Evolutionary conservation across 768 basidiomycete species (phyloP).

Genomic region (Russula brevipes): DNA sequence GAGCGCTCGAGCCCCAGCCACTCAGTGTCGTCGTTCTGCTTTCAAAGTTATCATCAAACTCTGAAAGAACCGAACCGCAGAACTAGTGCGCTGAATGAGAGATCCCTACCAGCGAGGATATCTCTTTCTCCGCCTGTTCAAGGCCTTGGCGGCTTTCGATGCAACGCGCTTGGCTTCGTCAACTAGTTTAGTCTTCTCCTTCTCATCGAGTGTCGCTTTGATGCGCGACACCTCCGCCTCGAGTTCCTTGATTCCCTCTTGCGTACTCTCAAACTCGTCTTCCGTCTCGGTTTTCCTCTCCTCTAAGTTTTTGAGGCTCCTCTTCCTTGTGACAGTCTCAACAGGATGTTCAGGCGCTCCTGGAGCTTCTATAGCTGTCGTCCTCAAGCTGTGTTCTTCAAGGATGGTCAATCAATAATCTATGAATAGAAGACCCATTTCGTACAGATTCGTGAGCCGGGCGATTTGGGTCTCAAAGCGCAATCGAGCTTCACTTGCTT

Average conservation of each 20-base stretch:
- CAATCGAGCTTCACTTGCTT: slow-evolving; percentile 78
- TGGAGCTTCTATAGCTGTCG: slow-evolving; percentile 58
- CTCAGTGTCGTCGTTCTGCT: slow-evolving; percentile 85
- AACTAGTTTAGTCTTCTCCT: slow-evolving; percentile 66
- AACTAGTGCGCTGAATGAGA: not conserved
- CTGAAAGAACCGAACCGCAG: not conserved
- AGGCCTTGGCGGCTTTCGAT: slow-evolving; percentile 66
- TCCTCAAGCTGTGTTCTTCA: slow-evolving; percentile 76
- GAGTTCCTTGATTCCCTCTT: slow-evolving; percentile 50
- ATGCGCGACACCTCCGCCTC: slow-evolving; percentile 57
- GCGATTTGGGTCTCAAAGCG: slow-evolving; percentile 84
- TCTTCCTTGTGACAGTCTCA: slow-evolving; percentile 49
- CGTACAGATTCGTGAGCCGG: slow-evolving; percentile 79
- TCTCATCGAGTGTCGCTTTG: slow-evolving; percentile 65
- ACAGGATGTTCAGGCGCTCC: slow-evolving; percentile 58
- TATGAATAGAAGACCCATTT: slow-evolving; percentile 14
- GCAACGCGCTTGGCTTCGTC: slow-evolving; percentile 72
- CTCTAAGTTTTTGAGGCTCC: slow-evolving; percentile 44
- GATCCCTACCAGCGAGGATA: slow-evolving; percentile 60
- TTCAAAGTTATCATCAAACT: not conserved
- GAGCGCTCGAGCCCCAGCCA: slow-evolving; percentile 82
- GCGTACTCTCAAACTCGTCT: slow-evolving; percentile 56
- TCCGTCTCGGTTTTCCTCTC: slow-evolving; percentile 49
- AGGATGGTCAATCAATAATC: not conserved
- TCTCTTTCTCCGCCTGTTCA: slow-evolving; percentile 88